Conservation (phyloP, 2,329 filamentous ascomycete species). For the Phaeophleospora eucalypticola region DNA sequence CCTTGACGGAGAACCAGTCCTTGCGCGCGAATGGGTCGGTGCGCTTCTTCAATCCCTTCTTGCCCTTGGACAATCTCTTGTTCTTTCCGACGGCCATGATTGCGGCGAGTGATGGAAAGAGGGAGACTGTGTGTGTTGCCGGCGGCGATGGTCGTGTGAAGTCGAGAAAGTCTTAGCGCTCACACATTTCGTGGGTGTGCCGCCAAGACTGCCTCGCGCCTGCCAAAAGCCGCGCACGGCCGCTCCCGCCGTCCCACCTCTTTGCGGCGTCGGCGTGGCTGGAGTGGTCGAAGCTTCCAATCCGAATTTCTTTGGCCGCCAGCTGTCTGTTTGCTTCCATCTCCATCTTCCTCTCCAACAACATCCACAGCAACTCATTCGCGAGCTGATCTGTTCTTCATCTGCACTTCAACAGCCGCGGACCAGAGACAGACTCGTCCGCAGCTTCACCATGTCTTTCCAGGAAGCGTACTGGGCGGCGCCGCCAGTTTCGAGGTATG, state of each 20-base stretch:
- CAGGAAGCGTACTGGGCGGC: conserved; percentile 48
- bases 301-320: background rate
- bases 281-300: background rate
- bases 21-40: conserved; percentile 96
- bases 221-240: background rate
- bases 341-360: background rate
- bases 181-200: background rate
- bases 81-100: conserved; percentile 85
- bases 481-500: conserved; percentile 64
- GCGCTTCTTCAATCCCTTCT: conserved; percentile 99
- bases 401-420: conserved; percentile 3
- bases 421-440: conserved; percentile 1
- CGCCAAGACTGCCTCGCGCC: background rate
- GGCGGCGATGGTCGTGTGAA: conserved; percentile 1
- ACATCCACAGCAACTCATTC: background rate
- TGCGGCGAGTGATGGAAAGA: conserved; percentile 25
- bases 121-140: conserved; percentile 20
- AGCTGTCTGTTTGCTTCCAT: background rate
- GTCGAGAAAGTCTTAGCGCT: background rate
- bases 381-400: background rate
- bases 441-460: conserved; percentile 19
- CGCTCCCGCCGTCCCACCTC: background rate
- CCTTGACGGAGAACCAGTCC: conserved; percentile 99
- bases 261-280: background rate
- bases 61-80: conserved; percentile 99